phyloP scores from a whole-genome alignment of 768 basidiomycete species.

The Phylloporus sp. region DNA sequence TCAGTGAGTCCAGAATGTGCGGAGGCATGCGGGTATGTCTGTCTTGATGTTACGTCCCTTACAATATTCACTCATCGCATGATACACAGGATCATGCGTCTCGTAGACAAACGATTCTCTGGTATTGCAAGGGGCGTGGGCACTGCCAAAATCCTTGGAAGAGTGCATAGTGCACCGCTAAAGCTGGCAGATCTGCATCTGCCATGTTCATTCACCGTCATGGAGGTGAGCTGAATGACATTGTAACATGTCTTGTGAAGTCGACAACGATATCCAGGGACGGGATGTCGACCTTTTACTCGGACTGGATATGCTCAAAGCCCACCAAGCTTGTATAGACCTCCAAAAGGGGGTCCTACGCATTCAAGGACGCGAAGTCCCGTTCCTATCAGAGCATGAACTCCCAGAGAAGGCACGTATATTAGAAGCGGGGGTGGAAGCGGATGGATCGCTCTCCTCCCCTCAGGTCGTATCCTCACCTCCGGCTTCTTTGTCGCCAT shows the following conservation, averaged over 20 bases:
- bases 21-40: conserved; percentile 78
- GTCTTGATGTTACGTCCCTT: not conserved
- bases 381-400: conserved; percentile 91
- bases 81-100: conserved; percentile 75
- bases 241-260: not conserved
- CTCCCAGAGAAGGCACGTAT: conserved; percentile 76
- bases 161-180: conserved; percentile 91
- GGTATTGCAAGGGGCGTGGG: conserved; percentile 95
- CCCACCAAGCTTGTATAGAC: conserved; percentile 95
- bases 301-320: conserved; percentile 98
- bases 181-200: conserved; percentile 81
- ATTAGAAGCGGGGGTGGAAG: conserved; percentile 32
- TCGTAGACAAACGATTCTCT: conserved; percentile 81
- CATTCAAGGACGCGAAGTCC: conserved; percentile 88
- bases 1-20: conserved; percentile 90
- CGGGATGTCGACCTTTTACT: conserved; percentile 92
- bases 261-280: conserved; percentile 47
- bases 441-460: conserved; percentile 18
- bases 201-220: conserved; percentile 89
- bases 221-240: conserved; percentile 63
- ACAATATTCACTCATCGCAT: conserved; percentile 2
- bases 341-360: conserved; percentile 83
- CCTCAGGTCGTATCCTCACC: conserved; percentile 17
- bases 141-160: conserved; percentile 88
- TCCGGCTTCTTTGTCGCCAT: conserved; percentile 9